A percentile compares a stretch with the other conserved stretches of the same genome.
phyloP scores from a whole-genome alignment of 768 basidiomycete species.

The Auricularia auricula-judae region DNA sequence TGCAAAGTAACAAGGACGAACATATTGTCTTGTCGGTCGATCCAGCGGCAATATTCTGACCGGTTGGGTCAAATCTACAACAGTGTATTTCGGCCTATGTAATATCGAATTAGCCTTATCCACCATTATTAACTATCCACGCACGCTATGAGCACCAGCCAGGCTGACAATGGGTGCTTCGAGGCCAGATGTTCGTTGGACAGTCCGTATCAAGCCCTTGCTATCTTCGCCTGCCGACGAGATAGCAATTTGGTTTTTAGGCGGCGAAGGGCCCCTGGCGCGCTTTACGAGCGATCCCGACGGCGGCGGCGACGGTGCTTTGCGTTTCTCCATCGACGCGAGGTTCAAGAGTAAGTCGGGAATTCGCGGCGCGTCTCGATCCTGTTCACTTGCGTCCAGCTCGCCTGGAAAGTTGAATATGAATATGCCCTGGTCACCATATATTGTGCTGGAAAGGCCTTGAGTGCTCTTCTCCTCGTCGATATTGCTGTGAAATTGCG shows the following conservation, averaged over 20 bases:
- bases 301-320: not conserved
- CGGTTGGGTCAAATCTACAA: conserved; percentile 89
- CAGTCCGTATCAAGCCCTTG: conserved; percentile 71
- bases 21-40: conserved; percentile 86
- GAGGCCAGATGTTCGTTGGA: conserved; percentile 86
- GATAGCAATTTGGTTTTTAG: conserved; percentile 62
- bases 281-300: conserved; percentile 47
- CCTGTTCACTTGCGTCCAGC: too few relatives aligned
- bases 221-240: conserved; percentile 65
- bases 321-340: not conserved
- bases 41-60: conserved; percentile 87
- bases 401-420: too few relatives aligned
- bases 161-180: conserved; percentile 92
- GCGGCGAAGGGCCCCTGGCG: conserved; percentile 35
- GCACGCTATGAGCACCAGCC: conserved; percentile 74
- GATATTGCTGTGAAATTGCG: too few relatives aligned
- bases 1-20: conserved; percentile 30
- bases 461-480: too few relatives aligned
- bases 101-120: conserved; percentile 1
- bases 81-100: conserved; percentile 74
- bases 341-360: not conserved
- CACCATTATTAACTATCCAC: conserved; percentile 16
- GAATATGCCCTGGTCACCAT: too few relatives aligned
- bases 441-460: too few relatives aligned
- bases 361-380: not conserved